Base-by-base conservation (phyloP, 2,329 filamentous ascomycete species). In the Leptographium procerum region DNA sequence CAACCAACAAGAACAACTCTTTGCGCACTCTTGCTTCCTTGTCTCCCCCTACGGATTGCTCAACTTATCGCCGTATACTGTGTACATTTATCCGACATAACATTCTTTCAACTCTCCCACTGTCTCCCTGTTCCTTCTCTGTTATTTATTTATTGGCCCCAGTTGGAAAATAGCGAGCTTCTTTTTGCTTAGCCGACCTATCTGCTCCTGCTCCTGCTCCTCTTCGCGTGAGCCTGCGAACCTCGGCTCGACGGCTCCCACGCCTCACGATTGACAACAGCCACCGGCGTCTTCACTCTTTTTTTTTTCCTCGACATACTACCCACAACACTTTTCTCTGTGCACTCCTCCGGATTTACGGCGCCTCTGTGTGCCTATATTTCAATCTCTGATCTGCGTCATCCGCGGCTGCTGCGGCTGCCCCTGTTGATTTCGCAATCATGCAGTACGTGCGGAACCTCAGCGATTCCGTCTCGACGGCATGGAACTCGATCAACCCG, bases 401-500 rank as follows among this genome's bases (percentile, higher is more conserved):
- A 26, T 51, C 45, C 2, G 14, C 29, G 45, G 45, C 22, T 28
- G 14, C 29, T 7, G 24, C 19, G 19, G 13, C 28, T 29, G 5
- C 16, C 48, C 13, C 55, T 16, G 31, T 33, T 10, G 34, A 1
- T 19, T 5, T 14, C 69, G n/a, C n/a, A n/a, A 77, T 71, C 62
- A 97, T 97, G 94, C 91, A 97, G 80, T 97, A 97, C 88, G 91
- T 97, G 65, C 84, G 94, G 66, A 95, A 91, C 69, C 83, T 97
- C 67, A 94, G 90, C 73, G 91, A 91, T 71, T 95, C 91, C 56
- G 92, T 99, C 67, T 95, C 91, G 66, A 96, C 94, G 76, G 92
- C 94, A 72, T 99, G 94, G 94, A 99, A 99, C 74, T 96, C 91
- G 29, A 95, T 99, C 79, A 99, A 99, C 73, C 94, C 94, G 55